Base-by-base conservation (phyloP, 352 stramenopile genomes). In the Globisporangium mamillatum region DNA sequence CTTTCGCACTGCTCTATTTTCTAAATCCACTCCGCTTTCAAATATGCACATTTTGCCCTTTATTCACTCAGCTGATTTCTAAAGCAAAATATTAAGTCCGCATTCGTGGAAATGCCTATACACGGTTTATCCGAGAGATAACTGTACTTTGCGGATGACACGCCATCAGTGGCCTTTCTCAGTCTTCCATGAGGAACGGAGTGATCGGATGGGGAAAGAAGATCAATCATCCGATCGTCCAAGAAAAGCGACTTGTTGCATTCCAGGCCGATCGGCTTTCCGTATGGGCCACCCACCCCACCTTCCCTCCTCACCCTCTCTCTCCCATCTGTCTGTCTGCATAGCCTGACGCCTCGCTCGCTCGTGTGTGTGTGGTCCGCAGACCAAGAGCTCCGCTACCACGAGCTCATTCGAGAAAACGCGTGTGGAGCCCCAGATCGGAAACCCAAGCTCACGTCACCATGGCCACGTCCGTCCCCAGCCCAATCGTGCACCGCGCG, bases 401-500 rank as follows among this genome's bases (percentile, higher is more conserved):
- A 61, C 55, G 12, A 22, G 29, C 55, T 61, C 55, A 61, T 61
- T 61, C 55, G 29, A 44, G 29, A 61, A 61, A 61, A 41, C 54
- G 54, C 54, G 27, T 60, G 54, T 41, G 25, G 55, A 61, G 55
- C 29, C 55, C 3, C 32, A 38, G 53, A 1, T 32, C 16, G 14
- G n/a, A 34, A 46, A 18, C 7, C 9, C 25, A 8, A 58, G 22
- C 16, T 14, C 32, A 32, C 25, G 54, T 18, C 20, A 32, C 12
- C 29, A 66, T 66, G 61, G 29, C 61, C 18, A 9, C 29, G 8
- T 36, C 61, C 6, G 10, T 56, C 50, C 22, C 36, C 61, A 66
- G 48, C 50, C 63, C 63, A 2, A 36, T 62, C 53, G 25, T 53
- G 63, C 62, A 67, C 24, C 62, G 62, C 22, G 22, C 52, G 50